phyloP scores from a whole-genome alignment of 805 yeast species.

The Suhomyces sp. region DNA sequence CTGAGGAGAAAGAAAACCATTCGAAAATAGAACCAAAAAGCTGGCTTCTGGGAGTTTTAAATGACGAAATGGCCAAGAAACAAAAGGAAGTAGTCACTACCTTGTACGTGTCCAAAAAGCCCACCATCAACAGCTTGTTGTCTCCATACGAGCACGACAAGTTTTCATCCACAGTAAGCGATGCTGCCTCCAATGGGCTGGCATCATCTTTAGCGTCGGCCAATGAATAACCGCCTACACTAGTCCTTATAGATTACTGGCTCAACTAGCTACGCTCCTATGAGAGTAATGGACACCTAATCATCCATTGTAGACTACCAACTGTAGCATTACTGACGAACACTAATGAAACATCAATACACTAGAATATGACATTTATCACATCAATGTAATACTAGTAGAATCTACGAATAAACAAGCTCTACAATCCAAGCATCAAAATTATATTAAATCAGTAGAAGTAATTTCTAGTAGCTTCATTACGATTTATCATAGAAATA shows the following conservation, averaged over 20 bases:
- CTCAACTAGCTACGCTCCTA: not conserved
- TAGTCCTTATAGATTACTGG: not conserved
- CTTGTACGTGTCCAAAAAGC: conserved; percentile 18
- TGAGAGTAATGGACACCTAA: not conserved
- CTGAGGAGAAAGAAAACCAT: not conserved
- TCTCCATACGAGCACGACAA: conserved; percentile 19
- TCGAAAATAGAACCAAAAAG: conserved; percentile 13
- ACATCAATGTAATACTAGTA: too few relatives aligned
- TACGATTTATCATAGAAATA: too few relatives aligned
- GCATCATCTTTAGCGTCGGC: not conserved
- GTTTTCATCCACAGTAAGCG: conserved; percentile 2
- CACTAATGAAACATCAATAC: not conserved
- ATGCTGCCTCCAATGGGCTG: not conserved
- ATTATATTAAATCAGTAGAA: too few relatives aligned
- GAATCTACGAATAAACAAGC: too few relatives aligned
- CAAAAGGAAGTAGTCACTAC: conserved; percentile 1
- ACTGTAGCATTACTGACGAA: not conserved
- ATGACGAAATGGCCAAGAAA: conserved; percentile 14
- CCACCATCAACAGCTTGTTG: conserved; percentile 29
- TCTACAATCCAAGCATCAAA: too few relatives aligned
- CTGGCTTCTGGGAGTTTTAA: conserved; percentile 30
- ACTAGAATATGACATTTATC: too few relatives aligned
- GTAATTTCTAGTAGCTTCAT: too few relatives aligned
- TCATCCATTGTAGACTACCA: not conserved
- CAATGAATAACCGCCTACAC: not conserved